phyloP scores from a whole-genome alignment of 805 yeast species.

The Lipomyces chichibuensis region DNA sequence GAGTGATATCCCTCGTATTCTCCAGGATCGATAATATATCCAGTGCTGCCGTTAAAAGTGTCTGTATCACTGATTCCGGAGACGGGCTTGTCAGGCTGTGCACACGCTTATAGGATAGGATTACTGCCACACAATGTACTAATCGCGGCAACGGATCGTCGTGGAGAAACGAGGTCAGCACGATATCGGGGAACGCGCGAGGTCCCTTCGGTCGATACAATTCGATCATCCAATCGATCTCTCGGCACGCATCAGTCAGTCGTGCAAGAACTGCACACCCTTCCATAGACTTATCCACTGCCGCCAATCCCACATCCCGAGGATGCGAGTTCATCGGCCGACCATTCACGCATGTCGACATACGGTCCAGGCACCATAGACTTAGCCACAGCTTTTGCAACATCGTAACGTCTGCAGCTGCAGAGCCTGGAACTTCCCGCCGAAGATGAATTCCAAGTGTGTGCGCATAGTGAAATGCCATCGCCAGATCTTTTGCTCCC shows the following conservation, averaged over 20 bases:
- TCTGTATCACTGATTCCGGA: conserved; percentile 25
- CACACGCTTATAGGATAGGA: conserved; percentile 43
- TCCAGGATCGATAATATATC: conserved; percentile 26
- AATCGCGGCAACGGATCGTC: conserved; percentile 28
- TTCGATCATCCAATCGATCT: conserved; percentile 46
- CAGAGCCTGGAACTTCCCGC: conserved; percentile 38
- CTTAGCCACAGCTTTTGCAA: conserved; percentile 46
- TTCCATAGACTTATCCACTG: conserved; percentile 31
- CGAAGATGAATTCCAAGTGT: conserved; percentile 48
- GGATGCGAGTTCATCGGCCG: conserved; percentile 46
- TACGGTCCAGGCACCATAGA: conserved; percentile 47
- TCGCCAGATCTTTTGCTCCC: conserved; percentile 40
- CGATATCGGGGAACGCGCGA: conserved; percentile 13
- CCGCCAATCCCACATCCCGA: conserved; percentile 46
- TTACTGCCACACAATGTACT: conserved; percentile 40
- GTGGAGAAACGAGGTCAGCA: conserved; percentile 12
- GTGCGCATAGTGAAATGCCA: conserved; percentile 48
- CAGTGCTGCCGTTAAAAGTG: conserved; percentile 23
- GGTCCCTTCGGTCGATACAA: conserved; percentile 45
- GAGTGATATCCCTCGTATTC: conserved; percentile 31
- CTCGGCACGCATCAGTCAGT: conserved; percentile 38
- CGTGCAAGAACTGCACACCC: conserved; percentile 43
- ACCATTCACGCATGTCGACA: conserved; percentile 47
- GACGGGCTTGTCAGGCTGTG: conserved; percentile 25
- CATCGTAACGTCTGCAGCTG: conserved; percentile 13